A percentile compares a stretch with the other conserved stretches of the same genome.
phyloP scores from a whole-genome alignment of 192 early-diverging fungal species.

The Entomortierella lignicola region DNA sequence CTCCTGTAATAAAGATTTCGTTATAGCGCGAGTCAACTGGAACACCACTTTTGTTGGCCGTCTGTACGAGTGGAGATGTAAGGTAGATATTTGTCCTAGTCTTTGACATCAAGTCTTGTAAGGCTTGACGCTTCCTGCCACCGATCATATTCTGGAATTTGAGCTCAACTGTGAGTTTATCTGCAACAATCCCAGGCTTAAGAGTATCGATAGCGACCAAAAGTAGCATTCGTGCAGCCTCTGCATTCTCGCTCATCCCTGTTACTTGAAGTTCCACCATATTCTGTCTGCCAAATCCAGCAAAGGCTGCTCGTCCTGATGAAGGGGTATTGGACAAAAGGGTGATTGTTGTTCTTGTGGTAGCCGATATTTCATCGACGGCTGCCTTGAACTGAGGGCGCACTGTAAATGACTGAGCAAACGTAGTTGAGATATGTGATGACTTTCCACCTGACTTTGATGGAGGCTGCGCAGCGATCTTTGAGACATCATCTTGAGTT shows the following conservation, averaged over 20 bases:
- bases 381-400: conserved; percentile 33
- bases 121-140: conserved; percentile 68
- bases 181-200: conserved; percentile 29
- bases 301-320: neutral
- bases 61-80: conserved; percentile 68
- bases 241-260: conserved; percentile 50
- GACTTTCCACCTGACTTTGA: neutral
- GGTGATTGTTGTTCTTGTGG: conserved; percentile 35
- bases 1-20: conserved; percentile 76
- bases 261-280: conserved; percentile 35
- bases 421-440: neutral
- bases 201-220: conserved; percentile 47
- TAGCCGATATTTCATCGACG: conserved; percentile 38
- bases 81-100: conserved; percentile 80
- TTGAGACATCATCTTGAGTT: neutral
- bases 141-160: conserved; percentile 78
- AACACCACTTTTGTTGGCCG: conserved; percentile 32
- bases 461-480: neutral
- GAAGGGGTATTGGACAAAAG: conserved; percentile 13
- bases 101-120: conserved; percentile 77
- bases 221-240: conserved; percentile 34
- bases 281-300: conserved; percentile 17
- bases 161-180: conserved; percentile 34
- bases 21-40: conserved; percentile 56
- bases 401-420: conserved; percentile 15